Base-by-base conservation (phyloP, 805 yeast species). In the Candida nanaspora region DNA sequence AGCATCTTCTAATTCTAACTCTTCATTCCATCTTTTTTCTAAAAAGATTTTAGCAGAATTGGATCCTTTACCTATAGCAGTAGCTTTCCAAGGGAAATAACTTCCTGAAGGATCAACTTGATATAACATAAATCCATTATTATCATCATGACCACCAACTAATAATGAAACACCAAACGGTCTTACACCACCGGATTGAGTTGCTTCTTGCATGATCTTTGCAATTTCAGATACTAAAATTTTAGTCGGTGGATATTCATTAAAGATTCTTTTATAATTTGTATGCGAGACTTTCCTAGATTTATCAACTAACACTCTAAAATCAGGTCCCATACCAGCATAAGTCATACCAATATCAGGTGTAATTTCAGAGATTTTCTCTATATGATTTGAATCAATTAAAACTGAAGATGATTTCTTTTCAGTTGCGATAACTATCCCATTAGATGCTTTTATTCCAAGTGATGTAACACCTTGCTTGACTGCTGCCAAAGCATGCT, bases 311-410 rank as follows among this genome's bases (percentile, higher is more conserved):
- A 93, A 74, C 14, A 93, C 95, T 49, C 99, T 76, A 69, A 85
- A 93, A 62, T 93, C 99, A 19, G 99, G 98, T 21, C 98, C 98
- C 98, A 93, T 89, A 16, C 99, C 99, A 6, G 96, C 75, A 65
- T 93, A 93, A 4, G 95, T 89, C 74, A 93, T 87, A 43, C 97
- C 98, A 52, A 91, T 85, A 59, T 93, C 88, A 29, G 98, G 98
- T 4, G 98, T 88, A 55, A 93, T 76, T 46, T 76, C 65, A 37
- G 86, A 82, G 30, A 93, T 80, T 59, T 93, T 93, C 39, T 82
- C 73, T 43, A 84, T 72, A 38, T 86, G 74, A 38, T 84, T 94
- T 28, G 77, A 66, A 50, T 86, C 80, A 40, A 87, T 76, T 47
- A 93, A 73, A 13, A 84, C 71, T 9, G 96, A 86, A 36, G 82